A percentile compares a stretch with the other conserved stretches of the same genome.
Evolutionary conservation across 192 early-diverging fungal genomes (phyloP).

Genomic region (Entomortierella beljakovae): DNA sequence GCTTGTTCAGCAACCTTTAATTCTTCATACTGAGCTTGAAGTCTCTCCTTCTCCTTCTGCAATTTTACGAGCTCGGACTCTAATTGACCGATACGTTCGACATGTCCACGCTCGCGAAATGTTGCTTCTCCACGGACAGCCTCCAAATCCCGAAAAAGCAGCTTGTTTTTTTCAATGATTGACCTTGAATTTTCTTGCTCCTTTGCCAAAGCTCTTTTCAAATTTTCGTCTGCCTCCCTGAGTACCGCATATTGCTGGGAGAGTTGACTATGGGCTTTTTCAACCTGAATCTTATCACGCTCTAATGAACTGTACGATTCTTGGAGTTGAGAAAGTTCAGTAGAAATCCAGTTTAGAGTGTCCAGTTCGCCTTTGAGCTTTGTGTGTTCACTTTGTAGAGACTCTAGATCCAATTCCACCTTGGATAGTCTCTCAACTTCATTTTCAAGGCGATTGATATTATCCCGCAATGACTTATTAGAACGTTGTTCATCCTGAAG

Average conservation of each 20-base stretch:
- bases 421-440: conserved; percentile 41
- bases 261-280: conserved; percentile 43
- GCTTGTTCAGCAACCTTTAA: conserved; percentile 35
- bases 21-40: conserved; percentile 26
- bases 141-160: conserved; percentile 17
- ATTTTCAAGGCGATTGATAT: conserved; percentile 25
- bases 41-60: conserved; percentile 17
- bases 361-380: conserved; percentile 35
- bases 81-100: conserved; percentile 16
- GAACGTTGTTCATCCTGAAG: conserved; percentile 39
- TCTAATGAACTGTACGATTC: conserved; percentile 21
- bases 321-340: conserved; percentile 37
- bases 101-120: conserved; percentile 4
- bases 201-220: conserved; percentile 12
- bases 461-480: conserved; percentile 28
- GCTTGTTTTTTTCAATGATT: conserved; percentile 8
- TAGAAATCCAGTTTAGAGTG: conserved; percentile 45
- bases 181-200: conserved; percentile 23
- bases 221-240: conserved; percentile 24
- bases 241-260: conserved; percentile 8
- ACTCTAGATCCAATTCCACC: conserved; percentile 25
- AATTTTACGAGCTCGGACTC: conserved; percentile 20
- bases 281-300: conserved; percentile 32
- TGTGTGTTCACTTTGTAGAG: conserved; percentile 27
- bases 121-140: conserved; percentile 2